Base-by-base conservation (phyloP, 257 asterid genomes). In the Solanum chiquidenum region DNA sequence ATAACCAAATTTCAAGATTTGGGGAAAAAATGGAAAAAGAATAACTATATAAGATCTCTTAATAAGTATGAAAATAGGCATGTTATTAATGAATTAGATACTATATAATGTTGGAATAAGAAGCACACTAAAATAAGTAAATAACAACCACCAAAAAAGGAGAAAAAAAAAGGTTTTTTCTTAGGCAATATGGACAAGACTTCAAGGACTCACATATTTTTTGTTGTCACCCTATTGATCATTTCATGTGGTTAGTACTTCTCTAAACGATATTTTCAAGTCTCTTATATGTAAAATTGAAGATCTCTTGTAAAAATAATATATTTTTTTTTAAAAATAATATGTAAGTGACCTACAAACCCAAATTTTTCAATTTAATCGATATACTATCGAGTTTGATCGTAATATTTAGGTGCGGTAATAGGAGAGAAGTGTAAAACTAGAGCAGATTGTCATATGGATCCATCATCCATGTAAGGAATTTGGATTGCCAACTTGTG, bases 181-280 rank as follows among this genome's bases (percentile, higher is more conserved):
- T 72, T 20, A 73, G 27, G 16, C 46, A 73, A 73, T 35, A 74
- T 35, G 82, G 31, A 74, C 20, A 77, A 35, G 7, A 1, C 9
- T 74, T 76, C 83, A 74, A 35, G 49, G 29, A 74, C 5, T 69
- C 38, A 3, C 12, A 42, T 20, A 42, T 35, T 74, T 74, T 74
- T 74, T 25, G 31, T 35, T 9, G 13, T 73, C 49, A 5, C 29
- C 31, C 12, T 35, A 4, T 74, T 35, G 82, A 74, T 74, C 82
- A 74, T 74, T 74, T 74, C 49, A 74, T 74, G 16, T 74, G 82
- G 82, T 74, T 74, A 35, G 82, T 52, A 16, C 23, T 2, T 52
- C n/a, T 16, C n/a, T 16, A 66, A 25, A 66, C 1, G 0, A 5
- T 6, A 13, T 66, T 27, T 66, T 0, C 20, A 11, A 0, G 4